phyloP scores from a whole-genome alignment of 73 alveolate genomes.

The Loxodes magnus region DNA sequence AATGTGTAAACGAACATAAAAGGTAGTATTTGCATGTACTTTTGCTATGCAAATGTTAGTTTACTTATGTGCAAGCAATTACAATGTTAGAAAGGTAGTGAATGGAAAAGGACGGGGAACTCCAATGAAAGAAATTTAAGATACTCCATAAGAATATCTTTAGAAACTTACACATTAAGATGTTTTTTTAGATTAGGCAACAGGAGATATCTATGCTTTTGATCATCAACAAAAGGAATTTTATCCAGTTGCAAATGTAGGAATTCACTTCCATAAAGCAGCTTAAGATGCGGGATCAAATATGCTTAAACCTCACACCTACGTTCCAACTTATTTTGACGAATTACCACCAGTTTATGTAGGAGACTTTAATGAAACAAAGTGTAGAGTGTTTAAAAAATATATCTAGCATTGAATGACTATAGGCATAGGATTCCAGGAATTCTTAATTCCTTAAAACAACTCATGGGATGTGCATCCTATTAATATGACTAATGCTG shows the following conservation, averaged over 20 bases:
- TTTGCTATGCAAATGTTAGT: slow-evolving; percentile 72
- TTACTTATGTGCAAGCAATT: slow-evolving; percentile 64
- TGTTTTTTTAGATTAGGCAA: slow-evolving; percentile 67
- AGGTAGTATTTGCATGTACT: slow-evolving; percentile 62
- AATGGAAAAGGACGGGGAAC: slow-evolving; percentile 69
- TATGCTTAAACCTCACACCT: slow-evolving; percentile 4
- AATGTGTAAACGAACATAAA: slow-evolving; percentile 74
- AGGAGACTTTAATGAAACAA: slow-evolving; percentile 40
- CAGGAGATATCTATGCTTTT: slow-evolving; percentile 76
- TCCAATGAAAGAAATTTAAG: slow-evolving; percentile 35
- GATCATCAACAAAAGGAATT: slow-evolving; percentile 40
- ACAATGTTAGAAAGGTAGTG: slow-evolving; percentile 40
- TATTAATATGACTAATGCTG: slow-evolving; percentile 45
- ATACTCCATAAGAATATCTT: slow-evolving; percentile 13
- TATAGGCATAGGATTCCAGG: slow-evolving; percentile 34
- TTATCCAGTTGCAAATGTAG: slow-evolving; percentile 76
- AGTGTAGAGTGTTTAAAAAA: slow-evolving; percentile 44
- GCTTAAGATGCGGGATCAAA: slow-evolving; percentile 14
- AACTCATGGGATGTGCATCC: slow-evolving; percentile 87
- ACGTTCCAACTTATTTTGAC: slow-evolving; percentile 6
- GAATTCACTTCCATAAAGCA: slow-evolving; percentile 67
- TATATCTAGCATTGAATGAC: slow-evolving; percentile 57
- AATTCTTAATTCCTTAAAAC: slow-evolving; percentile 50
- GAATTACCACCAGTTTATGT: slow-evolving; percentile 18
- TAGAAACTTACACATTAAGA: slow-evolving; percentile 27